Percentiles rank a stretch among this genome's conserved stretches.
Conservation (phyloP, 768 basidiomycete genomes). For the Dentipellis sp. region DNA sequence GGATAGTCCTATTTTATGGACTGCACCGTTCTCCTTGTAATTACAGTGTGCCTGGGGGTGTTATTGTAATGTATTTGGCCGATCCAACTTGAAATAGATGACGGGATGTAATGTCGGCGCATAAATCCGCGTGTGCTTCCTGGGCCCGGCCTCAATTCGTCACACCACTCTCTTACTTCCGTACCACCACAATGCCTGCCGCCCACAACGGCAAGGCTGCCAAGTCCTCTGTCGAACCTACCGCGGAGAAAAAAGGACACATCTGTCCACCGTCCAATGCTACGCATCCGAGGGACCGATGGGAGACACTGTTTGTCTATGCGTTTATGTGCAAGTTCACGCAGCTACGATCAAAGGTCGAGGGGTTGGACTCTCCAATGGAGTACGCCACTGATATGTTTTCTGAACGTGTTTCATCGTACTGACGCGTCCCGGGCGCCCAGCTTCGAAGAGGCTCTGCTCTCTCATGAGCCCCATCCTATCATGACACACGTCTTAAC, state of each 20-base stretch:
- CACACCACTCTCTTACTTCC: slow-evolving; percentile 12
- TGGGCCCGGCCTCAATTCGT: slow-evolving; percentile 16
- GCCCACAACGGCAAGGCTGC: background rate
- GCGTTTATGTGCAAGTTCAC: slow-evolving; percentile 82
- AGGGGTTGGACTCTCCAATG: slow-evolving; percentile 73
- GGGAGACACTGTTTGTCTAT: slow-evolving; percentile 83
- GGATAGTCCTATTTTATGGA: too few species aligned
- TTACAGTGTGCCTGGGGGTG: slow-evolving; percentile 7
- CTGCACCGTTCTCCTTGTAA: background rate
- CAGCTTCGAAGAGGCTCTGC: slow-evolving; percentile 74
- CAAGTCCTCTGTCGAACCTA: slow-evolving; percentile 16
- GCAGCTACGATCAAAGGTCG: slow-evolving; percentile 60
- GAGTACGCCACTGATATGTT: slow-evolving; percentile 51
- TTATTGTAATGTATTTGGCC: slow-evolving; percentile 25
- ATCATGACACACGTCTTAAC: slow-evolving; percentile 65
- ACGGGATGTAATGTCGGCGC: slow-evolving; percentile 19
- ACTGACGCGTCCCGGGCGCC: slow-evolving; percentile 10
- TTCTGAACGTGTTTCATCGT: background rate
- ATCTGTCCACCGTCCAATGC: slow-evolving; percentile 51
- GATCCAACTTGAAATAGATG: slow-evolving; percentile 21
- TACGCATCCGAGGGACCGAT: slow-evolving; percentile 69
- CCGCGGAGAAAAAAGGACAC: slow-evolving; percentile 39
- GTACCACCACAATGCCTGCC: slow-evolving; percentile 25
- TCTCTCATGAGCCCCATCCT: slow-evolving; percentile 61
- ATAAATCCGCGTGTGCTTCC: slow-evolving; percentile 18